phyloP scores from a whole-genome alignment of 768 basidiomycete genomes.

The Dioszegia aurantiaca region DNA sequence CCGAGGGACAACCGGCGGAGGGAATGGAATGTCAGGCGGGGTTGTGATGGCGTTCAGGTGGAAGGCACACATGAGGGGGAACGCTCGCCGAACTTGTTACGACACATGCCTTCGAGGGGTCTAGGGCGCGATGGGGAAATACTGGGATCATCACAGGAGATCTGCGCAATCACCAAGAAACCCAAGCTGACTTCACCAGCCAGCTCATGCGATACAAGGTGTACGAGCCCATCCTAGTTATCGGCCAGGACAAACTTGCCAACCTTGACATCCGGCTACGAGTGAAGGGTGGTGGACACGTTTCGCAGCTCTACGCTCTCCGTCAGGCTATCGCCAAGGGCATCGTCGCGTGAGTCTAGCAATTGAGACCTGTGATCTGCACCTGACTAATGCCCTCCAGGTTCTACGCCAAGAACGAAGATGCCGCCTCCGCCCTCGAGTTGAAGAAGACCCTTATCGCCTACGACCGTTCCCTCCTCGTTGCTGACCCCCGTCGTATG shows the following conservation, averaged over 20 bases:
- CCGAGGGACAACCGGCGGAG: neutral
- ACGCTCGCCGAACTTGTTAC: no score
- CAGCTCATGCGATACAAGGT: constrained; percentile 90
- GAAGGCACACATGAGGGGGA: no score
- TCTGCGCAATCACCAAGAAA: no score
- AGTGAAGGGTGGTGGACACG: constrained; percentile 98
- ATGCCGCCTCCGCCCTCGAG: constrained; percentile 94
- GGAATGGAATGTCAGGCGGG: neutral
- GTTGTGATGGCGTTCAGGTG: no score
- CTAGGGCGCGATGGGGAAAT: no score
- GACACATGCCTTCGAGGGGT: no score
- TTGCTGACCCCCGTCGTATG: constrained; percentile 70
- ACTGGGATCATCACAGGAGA: no score
- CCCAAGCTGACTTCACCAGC: constrained; percentile 23
- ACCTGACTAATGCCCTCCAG: constrained; percentile 31
- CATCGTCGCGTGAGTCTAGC: constrained; percentile 71
- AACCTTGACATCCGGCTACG: constrained; percentile 93
- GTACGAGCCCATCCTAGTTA: constrained; percentile 93
- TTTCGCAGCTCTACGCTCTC: constrained; percentile 97
- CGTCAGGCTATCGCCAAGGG: constrained; percentile 99
- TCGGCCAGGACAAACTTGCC: constrained; percentile 81
- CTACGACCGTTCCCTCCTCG: constrained; percentile 69
- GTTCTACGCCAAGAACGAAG: constrained; percentile 92
- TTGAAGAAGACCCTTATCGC: constrained; percentile 96
- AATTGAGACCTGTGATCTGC: neutral